These are phyloP conservation scores for Sordaria brevicollis DNA, from an alignment of 495 filamentous ascomycete species.

Conservation along the genomic window DNA sequence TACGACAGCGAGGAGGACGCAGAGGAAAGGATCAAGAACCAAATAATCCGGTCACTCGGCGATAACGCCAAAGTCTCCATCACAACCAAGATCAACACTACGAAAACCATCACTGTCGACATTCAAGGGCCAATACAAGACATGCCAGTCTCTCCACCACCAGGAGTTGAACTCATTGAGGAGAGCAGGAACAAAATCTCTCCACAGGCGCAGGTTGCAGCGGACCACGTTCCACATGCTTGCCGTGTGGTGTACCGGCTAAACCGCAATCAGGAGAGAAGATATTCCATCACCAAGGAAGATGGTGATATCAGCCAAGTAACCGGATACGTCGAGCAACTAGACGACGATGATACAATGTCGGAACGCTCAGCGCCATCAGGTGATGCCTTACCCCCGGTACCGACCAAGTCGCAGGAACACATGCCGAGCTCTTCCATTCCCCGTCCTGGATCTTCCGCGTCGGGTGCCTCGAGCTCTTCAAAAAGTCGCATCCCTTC, in stretches of 20 bases:
- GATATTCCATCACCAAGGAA: slow-evolving; percentile 24
- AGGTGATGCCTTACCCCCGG: background rate
- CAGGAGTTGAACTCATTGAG: slow-evolving; percentile 56
- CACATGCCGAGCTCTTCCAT: background rate
- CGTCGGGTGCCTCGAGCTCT: slow-evolving; percentile 5
- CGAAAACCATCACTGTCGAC: slow-evolving; percentile 63
- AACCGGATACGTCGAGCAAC: slow-evolving; percentile 13
- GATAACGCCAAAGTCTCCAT: slow-evolving; percentile 50
- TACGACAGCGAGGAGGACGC: slow-evolving; percentile 27
- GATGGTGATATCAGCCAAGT: slow-evolving; percentile 22
- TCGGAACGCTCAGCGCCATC: background rate
- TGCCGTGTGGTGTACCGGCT: slow-evolving; percentile 18
- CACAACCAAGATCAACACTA: slow-evolving; percentile 51
- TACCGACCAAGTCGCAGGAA: slow-evolving; percentile 13
- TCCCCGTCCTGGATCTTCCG: slow-evolving; percentile 6
- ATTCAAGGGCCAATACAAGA: slow-evolving; percentile 52
- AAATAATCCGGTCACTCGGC: slow-evolving; percentile 35
- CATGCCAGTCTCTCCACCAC: slow-evolving; percentile 50
- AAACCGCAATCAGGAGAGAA: slow-evolving; percentile 28
- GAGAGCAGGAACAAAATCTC: slow-evolving; percentile 21
- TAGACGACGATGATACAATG: slow-evolving; percentile 9
- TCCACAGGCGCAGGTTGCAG: background rate
- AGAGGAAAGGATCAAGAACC: slow-evolving; percentile 32
- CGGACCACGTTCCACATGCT: background rate
- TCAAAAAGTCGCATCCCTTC: slow-evolving; percentile 5